Evolutionary conservation across 108 stramenopile species (phyloP).

Genomic region (Aurantiochytrium sp.): DNA sequence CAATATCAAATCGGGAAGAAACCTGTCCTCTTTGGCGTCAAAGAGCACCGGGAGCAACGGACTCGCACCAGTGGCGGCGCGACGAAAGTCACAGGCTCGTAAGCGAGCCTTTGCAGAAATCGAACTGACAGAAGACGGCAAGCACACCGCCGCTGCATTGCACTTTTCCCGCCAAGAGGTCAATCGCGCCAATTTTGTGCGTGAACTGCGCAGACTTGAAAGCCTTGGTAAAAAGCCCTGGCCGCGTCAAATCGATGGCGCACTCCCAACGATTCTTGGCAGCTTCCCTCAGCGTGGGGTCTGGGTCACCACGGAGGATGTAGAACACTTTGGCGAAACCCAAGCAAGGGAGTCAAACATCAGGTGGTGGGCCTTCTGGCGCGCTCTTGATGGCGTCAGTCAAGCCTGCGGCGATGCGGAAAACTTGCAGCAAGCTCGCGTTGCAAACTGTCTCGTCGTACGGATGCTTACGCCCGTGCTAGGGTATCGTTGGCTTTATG

Average conservation of each 20-base stretch:
- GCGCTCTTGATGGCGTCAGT: background rate
- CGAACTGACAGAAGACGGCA: background rate
- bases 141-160: background rate
- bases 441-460: background rate
- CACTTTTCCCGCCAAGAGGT: background rate
- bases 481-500: background rate
- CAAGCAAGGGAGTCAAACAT: background rate
- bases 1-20: too few species aligned
- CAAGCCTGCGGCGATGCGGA: background rate
- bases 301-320: background rate
- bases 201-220: background rate
- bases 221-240: background rate
- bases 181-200: background rate
- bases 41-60: too few species aligned
- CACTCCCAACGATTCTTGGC: background rate
- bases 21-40: too few species aligned
- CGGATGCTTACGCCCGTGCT: background rate
- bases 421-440: background rate
- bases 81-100: background rate
- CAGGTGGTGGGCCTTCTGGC: background rate
- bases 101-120: background rate
- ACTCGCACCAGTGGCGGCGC: too few species aligned
- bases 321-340: background rate
- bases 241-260: background rate
- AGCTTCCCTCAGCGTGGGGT: background rate